Conservation (phyloP, 371 early-diverging fungal genomes). For the Batrachochytrium dendrobatidis region DNA sequence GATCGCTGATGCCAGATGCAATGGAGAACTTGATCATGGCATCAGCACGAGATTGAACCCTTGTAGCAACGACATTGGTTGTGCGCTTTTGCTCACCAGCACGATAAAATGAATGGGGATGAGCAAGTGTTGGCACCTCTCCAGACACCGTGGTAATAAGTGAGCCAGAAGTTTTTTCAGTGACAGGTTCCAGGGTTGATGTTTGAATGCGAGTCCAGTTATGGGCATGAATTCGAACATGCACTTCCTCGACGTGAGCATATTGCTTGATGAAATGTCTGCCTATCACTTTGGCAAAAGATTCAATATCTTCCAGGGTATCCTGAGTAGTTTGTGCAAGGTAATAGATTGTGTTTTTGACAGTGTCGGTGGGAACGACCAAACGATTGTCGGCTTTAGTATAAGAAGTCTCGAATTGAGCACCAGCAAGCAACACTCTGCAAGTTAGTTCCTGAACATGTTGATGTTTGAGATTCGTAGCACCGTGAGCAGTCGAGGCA, state of each 20-base stretch:
- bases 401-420: constrained; percentile 64
- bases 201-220: constrained; percentile 14
- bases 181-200: constrained; percentile 44
- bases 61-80: constrained; percentile 49
- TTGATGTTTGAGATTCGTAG: constrained; percentile 13
- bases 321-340: constrained; percentile 60
- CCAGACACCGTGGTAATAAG: constrained; percentile 50
- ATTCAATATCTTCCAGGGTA: constrained; percentile 65
- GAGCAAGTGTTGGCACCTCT: constrained; percentile 17
- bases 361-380: constrained; percentile 64
- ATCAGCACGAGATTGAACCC: constrained; percentile 33
- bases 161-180: constrained; percentile 65
- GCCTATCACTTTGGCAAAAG: constrained; percentile 64
- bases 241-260: constrained; percentile 57
- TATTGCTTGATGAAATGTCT: constrained; percentile 66
- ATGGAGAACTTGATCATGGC: constrained; percentile 41
- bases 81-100: constrained; percentile 69
- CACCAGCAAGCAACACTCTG: constrained; percentile 62
- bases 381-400: constrained; percentile 72
- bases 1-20: constrained; percentile 55
- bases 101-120: constrained; percentile 72
- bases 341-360: constrained; percentile 77
- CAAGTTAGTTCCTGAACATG: constrained; percentile 64
- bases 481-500: not conserved
- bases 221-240: constrained; percentile 50